Evolutionary conservation across 148 eudicot genomes (phyloP), one percentile per base, ranked within the genome.

Genomic region (Camellia lanceoleosa): DNA sequence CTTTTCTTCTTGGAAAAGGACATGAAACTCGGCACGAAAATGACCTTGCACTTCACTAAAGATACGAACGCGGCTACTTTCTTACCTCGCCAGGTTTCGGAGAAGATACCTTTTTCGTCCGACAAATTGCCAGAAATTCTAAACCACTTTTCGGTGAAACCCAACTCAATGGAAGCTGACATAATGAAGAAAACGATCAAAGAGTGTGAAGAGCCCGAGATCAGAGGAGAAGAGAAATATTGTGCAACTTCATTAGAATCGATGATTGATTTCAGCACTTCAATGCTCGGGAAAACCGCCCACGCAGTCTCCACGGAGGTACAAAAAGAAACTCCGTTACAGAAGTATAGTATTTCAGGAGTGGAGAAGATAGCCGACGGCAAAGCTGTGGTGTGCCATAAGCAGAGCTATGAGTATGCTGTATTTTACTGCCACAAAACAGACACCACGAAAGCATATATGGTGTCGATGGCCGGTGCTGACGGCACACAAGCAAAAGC

Each of bases 331-430:
- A 80, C 77, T 51, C 56, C 13, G 20, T 14, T 64, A 41, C 82
- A 80, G 59, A 63, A 83, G 69, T 83, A 78, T 41, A 83, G 10
- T 13, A 83, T 83, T 55, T 58, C 14, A 7, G 75, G 75, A 52
- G 79, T 68, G 64, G 68, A 63, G n/a, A 78, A 83, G 73, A 59
- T 73, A 38, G 73, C 18, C 3, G 43, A 18, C 16, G 59, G 38
- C 11, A 54, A 80, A 61, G 64, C 75, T 4, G 81, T 84, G 76
- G 87, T 79, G 59, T 85, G 89, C 75, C 86, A 85, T 47, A 30
- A 30, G 38, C 38, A 30, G 38, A 30, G 1, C 38, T 30, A 30
- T 1, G 38, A 30, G 38, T 30, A 30, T 30, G 38, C 38, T 30
- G 38, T 30, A 30, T 30, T 30, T 30, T 30, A 30, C 38, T 30